Conservation (phyloP, 148 eudicot species). For the Suaeda aralocaspica region DNA sequence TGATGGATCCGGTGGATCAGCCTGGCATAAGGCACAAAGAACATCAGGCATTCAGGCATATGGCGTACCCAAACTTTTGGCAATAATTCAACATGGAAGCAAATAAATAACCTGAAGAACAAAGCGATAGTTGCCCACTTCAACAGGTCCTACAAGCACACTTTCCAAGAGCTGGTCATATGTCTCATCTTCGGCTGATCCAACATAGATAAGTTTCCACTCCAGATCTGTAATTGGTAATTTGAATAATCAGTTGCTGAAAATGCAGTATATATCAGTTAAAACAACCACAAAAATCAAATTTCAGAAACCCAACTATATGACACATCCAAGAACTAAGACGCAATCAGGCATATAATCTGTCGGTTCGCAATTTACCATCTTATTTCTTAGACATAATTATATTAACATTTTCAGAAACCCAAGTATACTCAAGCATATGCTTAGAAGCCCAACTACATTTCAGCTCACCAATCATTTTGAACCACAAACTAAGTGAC, state of each 20-base stretch:
- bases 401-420: no score
- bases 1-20: slow-evolving; percentile 88
- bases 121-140: slow-evolving; percentile 89
- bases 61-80: neutral
- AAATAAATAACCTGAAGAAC: slow-evolving; percentile 62
- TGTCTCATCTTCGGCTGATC: slow-evolving; percentile 96
- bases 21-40: slow-evolving; percentile 37
- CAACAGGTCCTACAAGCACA: slow-evolving; percentile 93
- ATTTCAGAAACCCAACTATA: neutral
- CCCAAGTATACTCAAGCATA: no score
- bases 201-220: slow-evolving; percentile 91
- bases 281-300: neutral
- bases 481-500: neutral
- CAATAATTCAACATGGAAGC: neutral
- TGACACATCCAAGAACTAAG: no score
- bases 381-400: no score
- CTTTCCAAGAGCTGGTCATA: slow-evolving; percentile 92
- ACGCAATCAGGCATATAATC: no score
- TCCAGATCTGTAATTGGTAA: slow-evolving; percentile 56
- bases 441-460: no score
- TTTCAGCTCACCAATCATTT: no score
- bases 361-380: no score
- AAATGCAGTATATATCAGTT: neutral
- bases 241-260: neutral
- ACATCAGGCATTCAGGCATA: neutral